Evolutionary conservation across 257 asterid genomes (phyloP).

Genomic region (Capsicum rhomboideum): DNA sequence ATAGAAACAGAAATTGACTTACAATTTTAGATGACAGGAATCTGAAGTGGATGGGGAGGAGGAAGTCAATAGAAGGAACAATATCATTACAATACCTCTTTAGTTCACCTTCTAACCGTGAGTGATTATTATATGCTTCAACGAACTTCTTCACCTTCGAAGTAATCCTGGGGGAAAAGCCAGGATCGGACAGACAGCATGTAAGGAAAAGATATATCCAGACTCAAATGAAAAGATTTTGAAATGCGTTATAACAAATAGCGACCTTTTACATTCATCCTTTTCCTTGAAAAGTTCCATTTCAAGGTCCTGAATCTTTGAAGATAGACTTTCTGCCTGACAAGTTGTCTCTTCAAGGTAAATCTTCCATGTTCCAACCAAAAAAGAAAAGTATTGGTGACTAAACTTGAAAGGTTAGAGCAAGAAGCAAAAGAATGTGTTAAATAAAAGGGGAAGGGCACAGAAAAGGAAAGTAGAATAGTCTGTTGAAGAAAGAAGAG

Average conservation of each 20-base stretch:
- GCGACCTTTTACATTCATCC: constrained; percentile 71
- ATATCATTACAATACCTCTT: constrained; percentile 47
- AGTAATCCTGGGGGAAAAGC: constrained; percentile 37
- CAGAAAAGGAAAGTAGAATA: background rate
- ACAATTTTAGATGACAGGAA: background rate
- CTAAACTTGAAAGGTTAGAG: background rate
- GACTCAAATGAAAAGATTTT: background rate
- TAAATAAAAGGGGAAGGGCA: background rate
- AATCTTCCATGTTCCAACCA: constrained; percentile 32
- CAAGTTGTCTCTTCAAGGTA: constrained; percentile 52
- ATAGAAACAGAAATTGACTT: background rate
- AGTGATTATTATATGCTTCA: constrained; percentile 63
- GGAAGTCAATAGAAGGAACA: background rate
- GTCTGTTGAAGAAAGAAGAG: background rate
- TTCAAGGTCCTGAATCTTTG: constrained; percentile 64
- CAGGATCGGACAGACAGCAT: constrained; percentile 1
- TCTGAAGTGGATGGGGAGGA: background rate
- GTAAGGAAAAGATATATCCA: background rate
- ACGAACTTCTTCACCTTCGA: constrained; percentile 59
- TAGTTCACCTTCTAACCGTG: constrained; percentile 65
- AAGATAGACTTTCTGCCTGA: constrained; percentile 43
- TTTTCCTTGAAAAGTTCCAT: constrained; percentile 53
- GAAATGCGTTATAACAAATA: background rate
- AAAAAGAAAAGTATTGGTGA: constrained; percentile 4
- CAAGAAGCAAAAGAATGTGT: background rate